These are phyloP conservation scores for Cornus florida DNA, from an alignment of 148 eudicot genomes.

Conservation along the genomic window DNA sequence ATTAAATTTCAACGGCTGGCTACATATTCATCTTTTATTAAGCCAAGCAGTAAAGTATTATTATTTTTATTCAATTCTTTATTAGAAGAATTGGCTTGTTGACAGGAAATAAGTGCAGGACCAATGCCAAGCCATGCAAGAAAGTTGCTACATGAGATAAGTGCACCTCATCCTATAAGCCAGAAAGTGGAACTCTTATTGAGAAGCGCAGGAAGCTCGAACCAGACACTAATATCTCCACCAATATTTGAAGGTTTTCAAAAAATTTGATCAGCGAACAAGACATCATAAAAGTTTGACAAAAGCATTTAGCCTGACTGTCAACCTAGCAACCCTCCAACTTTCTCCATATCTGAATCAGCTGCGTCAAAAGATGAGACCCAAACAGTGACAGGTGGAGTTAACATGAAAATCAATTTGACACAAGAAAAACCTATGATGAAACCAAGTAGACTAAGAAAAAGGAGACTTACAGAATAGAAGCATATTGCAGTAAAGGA, in stretches of 20 bases:
- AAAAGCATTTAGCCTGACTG: conserved; percentile 20
- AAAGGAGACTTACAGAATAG: conserved; percentile 53
- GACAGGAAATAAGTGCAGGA: background rate
- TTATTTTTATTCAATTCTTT: no score
- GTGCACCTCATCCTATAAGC: background rate
- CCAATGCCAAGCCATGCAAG: background rate
- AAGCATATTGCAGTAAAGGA: conserved; percentile 33
- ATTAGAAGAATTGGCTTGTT: background rate
- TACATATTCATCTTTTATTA: background rate
- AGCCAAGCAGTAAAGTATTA: background rate
- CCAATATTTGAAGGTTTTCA: background rate
- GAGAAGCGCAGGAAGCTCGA: background rate
- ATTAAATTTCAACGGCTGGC: background rate
- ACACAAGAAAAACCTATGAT: conserved; percentile 36
- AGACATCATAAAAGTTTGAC: background rate
- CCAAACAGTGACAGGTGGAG: conserved; percentile 47
- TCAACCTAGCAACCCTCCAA: conserved; percentile 34
- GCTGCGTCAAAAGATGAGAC: conserved; percentile 24
- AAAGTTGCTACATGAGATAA: background rate
- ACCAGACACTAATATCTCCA: background rate
- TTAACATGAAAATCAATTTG: conserved; percentile 39
- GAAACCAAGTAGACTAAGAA: conserved; percentile 29
- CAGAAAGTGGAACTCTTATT: background rate
- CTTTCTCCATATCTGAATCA: conserved; percentile 31
- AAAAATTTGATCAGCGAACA: conserved; percentile 5